Evolutionary conservation across 106 monocot species (phyloP), one percentile per base, ranked within the genome.

Genomic region (Dendrobium officinale): DNA sequence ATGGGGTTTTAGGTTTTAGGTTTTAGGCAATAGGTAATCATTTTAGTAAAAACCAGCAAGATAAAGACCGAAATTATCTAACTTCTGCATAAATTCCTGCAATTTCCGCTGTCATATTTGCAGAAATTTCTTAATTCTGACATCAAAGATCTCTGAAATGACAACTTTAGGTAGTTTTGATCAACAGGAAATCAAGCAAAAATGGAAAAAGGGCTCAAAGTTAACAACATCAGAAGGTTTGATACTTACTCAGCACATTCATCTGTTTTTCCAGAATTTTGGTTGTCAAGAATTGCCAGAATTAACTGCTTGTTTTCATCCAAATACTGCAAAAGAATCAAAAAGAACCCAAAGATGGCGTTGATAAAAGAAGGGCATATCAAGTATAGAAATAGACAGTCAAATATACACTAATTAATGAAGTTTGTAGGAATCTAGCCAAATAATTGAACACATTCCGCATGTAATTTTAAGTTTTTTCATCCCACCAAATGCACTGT

Each of bases 291-390:
- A 78, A 96, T 96, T 42, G 95, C 93, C 80, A 96, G 85, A 80
- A 96, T 96, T 82, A 96, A 80, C 80, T 96, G 95, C 81, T 96
- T 96, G 86, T 96, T 96, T 76, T 96, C 95, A 82, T 96, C 95
- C 86, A 96, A 79, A 77, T 96, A 96, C 95, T 96, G 89, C 87
- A 88, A 61, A 33, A 80, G 4, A 5, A 22, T 75, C 8, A 75
- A 75, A 47, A 43, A 5, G 1, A 20, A 43, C 5, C 16, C 2
- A 45, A 44, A 72, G 40, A 8, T 27, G 26, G 37, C 2, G 72
- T 27, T 72, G 72, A 37, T 41, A 17, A 72, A 72, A 75, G 44
- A 45, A n/a, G 22, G 45, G 20, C 45, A 43, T 73, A 15, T 41
- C 17, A 73, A 73, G 40, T 41, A 67, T 26, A 67, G 67, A 67